These are phyloP conservation scores for Colletotrichum liriopes DNA, from an alignment of 2,329 filamentous ascomycete species.

Conservation along the genomic window DNA sequence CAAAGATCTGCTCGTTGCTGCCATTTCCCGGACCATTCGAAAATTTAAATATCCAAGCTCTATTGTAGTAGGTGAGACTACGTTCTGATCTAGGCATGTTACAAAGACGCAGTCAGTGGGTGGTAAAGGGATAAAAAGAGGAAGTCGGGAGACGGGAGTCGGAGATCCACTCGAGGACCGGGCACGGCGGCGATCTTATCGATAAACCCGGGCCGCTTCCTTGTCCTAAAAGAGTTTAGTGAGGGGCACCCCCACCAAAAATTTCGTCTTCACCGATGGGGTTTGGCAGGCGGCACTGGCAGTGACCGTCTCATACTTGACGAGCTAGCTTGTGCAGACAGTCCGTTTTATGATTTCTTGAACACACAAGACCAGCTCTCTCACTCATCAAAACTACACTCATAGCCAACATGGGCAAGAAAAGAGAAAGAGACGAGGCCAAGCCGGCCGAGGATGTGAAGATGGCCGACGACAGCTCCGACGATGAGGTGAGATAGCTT, in stretches of 20 bases:
- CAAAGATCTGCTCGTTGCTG: not conserved
- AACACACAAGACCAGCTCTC: not conserved
- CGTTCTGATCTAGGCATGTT: not conserved
- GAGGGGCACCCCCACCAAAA: constrained; percentile 59
- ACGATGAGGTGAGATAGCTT: constrained; percentile 63
- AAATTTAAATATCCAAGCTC: rapidly evolving
- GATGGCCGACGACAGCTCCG: constrained; percentile 68
- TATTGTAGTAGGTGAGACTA: not conserved
- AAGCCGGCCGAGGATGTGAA: constrained; percentile 62
- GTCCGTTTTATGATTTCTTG: not conserved
- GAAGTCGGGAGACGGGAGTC: not conserved
- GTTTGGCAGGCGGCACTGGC: constrained; percentile 6
- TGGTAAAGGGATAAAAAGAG: too few relatives aligned
- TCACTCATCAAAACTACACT: not conserved
- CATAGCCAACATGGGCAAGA: constrained; percentile 62
- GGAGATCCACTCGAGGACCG: constrained; percentile 5
- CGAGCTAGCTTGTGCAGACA: not conserved
- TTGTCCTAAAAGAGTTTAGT: constrained; percentile 53
- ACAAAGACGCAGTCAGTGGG: too few relatives aligned
- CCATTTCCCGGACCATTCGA: not conserved
- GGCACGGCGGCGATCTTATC: constrained; percentile 35
- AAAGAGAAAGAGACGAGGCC: constrained; percentile 64
- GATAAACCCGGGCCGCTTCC: constrained; percentile 8
- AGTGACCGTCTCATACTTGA: constrained; percentile 27
- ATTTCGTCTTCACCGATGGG: constrained; percentile 51